Evolutionary conservation across 345 rosid species (phyloP).

Genomic region (Mercurialis annua): DNA sequence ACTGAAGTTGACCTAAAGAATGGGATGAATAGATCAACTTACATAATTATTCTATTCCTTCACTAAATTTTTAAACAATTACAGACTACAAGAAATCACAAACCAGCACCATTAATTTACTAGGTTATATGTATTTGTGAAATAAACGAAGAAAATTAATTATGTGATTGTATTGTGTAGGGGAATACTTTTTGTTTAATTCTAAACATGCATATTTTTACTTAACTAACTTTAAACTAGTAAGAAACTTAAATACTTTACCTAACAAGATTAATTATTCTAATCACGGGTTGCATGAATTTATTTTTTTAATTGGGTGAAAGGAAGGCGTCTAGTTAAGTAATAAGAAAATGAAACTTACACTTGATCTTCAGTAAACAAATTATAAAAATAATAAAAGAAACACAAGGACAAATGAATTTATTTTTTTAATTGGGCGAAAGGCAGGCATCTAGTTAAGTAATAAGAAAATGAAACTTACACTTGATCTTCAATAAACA

Average conservation of each 20-base stretch:
- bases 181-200: not conserved
- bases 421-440: not conserved
- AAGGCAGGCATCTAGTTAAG: constrained; percentile 1
- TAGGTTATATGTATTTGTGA: not conserved
- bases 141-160: not conserved
- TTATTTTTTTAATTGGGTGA: not conserved
- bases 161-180: not conserved
- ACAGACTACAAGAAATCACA: not conserved
- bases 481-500: not conserved
- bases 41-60: constrained; percentile 9
- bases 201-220: not conserved
- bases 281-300: not conserved
- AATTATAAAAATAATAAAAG: not conserved
- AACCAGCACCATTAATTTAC: not conserved
- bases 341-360: not conserved
- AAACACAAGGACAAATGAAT: too few relatives aligned
- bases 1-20: constrained; percentile 30
- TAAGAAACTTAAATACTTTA: not conserved
- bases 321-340: not conserved
- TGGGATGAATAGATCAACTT: constrained; percentile 30
- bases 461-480: not conserved
- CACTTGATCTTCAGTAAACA: not conserved
- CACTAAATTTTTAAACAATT: not conserved
- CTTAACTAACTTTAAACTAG: not conserved
- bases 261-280: not conserved